A percentile compares a stretch with the other conserved stretches of the same genome.
Conservation (phyloP, 2,329 filamentous ascomycete genomes). For the Aspergillaceae sp. region DNA sequence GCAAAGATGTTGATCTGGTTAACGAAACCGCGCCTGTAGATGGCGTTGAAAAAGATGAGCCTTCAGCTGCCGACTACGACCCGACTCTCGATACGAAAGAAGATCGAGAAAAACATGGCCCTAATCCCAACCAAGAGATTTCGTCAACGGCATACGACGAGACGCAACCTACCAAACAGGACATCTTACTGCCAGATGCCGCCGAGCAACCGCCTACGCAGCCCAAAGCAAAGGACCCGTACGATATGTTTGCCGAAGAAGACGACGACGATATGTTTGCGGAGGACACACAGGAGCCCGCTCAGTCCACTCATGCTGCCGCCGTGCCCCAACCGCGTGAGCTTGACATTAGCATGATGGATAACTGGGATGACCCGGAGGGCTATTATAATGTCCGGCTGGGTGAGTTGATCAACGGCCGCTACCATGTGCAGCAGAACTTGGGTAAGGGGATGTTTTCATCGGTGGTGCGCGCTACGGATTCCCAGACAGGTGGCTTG, state of each 20-base stretch:
- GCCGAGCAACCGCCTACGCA: slow-evolving; percentile 28
- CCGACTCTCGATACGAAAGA: slow-evolving; percentile 82
- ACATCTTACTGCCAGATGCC: slow-evolving; percentile 40
- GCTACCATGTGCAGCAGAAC: slow-evolving; percentile 80
- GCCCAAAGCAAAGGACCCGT: slow-evolving; percentile 43
- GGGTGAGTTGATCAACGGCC: slow-evolving; percentile 78
- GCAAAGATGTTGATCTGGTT: slow-evolving; percentile 59
- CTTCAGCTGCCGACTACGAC: slow-evolving; percentile 89
- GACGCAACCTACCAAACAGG: slow-evolving; percentile 45
- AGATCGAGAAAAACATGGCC: slow-evolving; percentile 63
- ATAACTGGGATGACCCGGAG: slow-evolving; percentile 88
- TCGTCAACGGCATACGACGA: slow-evolving; percentile 52
- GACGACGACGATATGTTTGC: slow-evolving; percentile 85
- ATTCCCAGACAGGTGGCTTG: slow-evolving; percentile 63
- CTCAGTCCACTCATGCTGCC: slow-evolving; percentile 41
- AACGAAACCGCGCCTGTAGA: slow-evolving; percentile 40
- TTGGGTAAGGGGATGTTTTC: slow-evolving; percentile 95
- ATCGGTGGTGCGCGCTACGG: slow-evolving; percentile 80
- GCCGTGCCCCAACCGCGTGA: slow-evolving; percentile 48
- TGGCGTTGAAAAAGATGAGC: slow-evolving; percentile 56
- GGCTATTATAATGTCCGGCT: slow-evolving; percentile 94
- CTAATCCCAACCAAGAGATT: slow-evolving; percentile 50
- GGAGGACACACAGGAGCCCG: slow-evolving; percentile 52
- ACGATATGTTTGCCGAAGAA: slow-evolving; percentile 56
- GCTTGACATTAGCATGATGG: slow-evolving; percentile 66